Conservation (phyloP, 108 stramenopile species). For the Fragilaria crotonensis region DNA sequence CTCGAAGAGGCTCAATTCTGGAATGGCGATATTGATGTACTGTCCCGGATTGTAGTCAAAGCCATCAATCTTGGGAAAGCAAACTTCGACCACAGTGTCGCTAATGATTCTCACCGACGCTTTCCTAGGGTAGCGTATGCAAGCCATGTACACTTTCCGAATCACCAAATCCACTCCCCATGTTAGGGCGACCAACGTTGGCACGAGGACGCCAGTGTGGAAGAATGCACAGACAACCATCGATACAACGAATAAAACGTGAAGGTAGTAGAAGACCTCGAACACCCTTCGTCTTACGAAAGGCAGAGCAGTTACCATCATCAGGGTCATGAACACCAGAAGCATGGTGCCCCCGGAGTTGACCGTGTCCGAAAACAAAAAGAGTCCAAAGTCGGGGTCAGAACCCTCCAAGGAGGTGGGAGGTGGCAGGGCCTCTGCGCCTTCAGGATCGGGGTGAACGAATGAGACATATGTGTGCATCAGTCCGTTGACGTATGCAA, state of each 20-base stretch:
- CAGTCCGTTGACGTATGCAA: conserved; percentile 12
- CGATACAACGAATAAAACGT: conserved; percentile 17
- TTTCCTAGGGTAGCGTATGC: conserved; percentile 17
- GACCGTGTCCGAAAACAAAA: conserved; percentile 8
- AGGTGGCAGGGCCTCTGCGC: neutral
- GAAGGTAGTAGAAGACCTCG: conserved; percentile 26
- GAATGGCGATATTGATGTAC: conserved; percentile 31
- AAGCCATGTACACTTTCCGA: conserved; percentile 32
- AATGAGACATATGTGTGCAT: conserved; percentile 32
- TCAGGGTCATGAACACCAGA: conserved; percentile 8
- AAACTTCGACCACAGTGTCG: conserved; percentile 28
- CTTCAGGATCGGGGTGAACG: neutral
- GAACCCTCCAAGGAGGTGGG: neutral
- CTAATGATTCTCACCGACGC: conserved; percentile 12
- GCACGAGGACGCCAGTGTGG: conserved; percentile 20
- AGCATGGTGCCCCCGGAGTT: conserved; percentile 29
- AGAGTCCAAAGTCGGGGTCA: neutral
- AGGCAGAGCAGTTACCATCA: conserved; percentile 22
- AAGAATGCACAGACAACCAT: conserved; percentile 15
- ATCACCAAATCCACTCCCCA: conserved; percentile 26
- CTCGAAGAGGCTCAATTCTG: conserved; percentile 13
- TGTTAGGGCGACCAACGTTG: conserved; percentile 4
- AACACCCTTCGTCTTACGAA: conserved; percentile 17
- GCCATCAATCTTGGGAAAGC: conserved; percentile 19
- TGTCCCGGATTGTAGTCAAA: conserved; percentile 47